Evolutionary conservation across 1,284 basidiomycete genomes (phyloP).

Genomic region (Phellinidium pouzarii): DNA sequence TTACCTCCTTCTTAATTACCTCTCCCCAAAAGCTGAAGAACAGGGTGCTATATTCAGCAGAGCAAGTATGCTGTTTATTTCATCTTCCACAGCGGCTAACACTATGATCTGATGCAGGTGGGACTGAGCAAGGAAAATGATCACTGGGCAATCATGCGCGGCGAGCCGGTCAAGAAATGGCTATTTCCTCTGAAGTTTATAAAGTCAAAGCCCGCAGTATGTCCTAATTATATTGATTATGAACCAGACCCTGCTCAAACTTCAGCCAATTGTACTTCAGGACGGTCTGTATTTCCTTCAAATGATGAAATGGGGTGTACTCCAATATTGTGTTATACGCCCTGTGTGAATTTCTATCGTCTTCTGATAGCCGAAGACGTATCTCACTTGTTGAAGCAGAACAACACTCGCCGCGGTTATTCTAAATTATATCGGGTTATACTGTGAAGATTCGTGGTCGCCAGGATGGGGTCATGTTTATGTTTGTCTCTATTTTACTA

Average conservation of each 20-base stretch:
- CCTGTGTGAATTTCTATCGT: constrained; percentile 40
- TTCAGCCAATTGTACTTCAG: constrained; percentile 31
- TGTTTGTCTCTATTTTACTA: constrained; percentile 31
- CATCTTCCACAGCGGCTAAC: neutral
- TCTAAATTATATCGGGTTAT: constrained; percentile 57
- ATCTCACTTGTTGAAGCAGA: constrained; percentile 30
- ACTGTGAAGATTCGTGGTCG: constrained; percentile 68
- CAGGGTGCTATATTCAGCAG: constrained; percentile 59
- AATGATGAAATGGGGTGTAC: constrained; percentile 72
- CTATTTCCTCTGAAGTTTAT: constrained; percentile 62
- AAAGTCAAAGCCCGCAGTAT: constrained; percentile 53
- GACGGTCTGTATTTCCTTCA: constrained; percentile 70
- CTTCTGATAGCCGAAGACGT: neutral
- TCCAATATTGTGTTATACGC: constrained; percentile 74
- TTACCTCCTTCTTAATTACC: constrained; percentile 67
- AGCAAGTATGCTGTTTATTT: constrained; percentile 2
- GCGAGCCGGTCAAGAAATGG: constrained; percentile 53
- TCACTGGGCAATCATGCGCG: constrained; percentile 33
- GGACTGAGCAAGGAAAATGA: constrained; percentile 52
- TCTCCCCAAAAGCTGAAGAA: constrained; percentile 56
- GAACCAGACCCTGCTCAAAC: neutral
- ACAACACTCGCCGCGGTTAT: constrained; percentile 62
- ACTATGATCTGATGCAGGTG: constrained; percentile 18
- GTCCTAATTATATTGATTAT: constrained; percentile 16
- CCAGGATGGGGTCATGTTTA: constrained; percentile 67